Evolutionary conservation across 306 rosid species (phyloP).

Genomic region (Aeschynomene evenia): DNA sequence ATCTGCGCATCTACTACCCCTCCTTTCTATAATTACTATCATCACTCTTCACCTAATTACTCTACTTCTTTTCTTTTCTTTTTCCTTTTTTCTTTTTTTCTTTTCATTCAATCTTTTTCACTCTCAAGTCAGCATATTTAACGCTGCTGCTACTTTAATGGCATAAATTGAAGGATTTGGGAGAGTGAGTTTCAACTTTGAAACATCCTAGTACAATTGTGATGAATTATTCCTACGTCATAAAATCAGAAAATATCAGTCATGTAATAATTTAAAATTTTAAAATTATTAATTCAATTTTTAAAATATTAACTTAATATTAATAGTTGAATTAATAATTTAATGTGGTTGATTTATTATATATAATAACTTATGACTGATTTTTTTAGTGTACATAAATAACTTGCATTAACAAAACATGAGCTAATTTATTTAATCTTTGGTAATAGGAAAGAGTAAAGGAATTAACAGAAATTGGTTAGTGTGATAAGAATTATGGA

Average conservation of each 20-base stretch:
- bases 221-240: too few relatives aligned
- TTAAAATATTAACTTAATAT: too few relatives aligned
- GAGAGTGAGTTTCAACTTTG: too few relatives aligned
- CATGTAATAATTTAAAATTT: too few relatives aligned
- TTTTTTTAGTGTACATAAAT: too few relatives aligned
- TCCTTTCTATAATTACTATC: slow-evolving; percentile 1
- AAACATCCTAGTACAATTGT: not conserved
- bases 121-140: not conserved
- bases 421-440: not conserved
- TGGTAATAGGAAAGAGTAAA: not conserved
- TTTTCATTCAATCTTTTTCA: not conserved
- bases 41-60: slow-evolving; percentile 12
- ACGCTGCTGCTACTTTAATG: not conserved
- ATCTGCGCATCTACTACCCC: not conserved
- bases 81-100: not conserved
- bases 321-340: too few relatives aligned
- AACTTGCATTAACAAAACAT: not conserved
- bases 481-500: not conserved
- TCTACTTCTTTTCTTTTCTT: not conserved
- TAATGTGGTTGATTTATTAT: too few relatives aligned
- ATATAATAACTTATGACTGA: too few relatives aligned
- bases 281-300: too few relatives aligned
- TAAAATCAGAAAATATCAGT: too few relatives aligned
- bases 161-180: not conserved
- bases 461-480: not conserved